Evolutionary conservation across 805 yeast genomes (phyloP).

Genomic region (Cyberlindnera maritima): DNA sequence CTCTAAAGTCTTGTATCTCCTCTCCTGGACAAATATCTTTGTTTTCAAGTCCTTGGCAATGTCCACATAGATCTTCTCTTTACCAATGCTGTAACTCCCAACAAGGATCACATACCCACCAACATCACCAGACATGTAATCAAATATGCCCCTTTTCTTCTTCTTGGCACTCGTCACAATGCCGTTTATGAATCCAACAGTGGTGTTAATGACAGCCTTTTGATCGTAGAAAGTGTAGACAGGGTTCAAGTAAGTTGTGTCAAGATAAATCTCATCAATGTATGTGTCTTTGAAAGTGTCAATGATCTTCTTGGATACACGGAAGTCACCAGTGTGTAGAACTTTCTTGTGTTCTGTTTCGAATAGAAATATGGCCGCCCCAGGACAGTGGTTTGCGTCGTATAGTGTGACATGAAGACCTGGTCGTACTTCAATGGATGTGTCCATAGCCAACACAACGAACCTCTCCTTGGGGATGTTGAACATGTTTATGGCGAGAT

Average conservation of each 20-base stretch:
- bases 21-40: constrained; percentile 49
- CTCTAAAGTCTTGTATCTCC: constrained; percentile 22
- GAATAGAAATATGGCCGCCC: constrained; percentile 79
- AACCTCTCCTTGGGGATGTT: constrained; percentile 47
- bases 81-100: constrained; percentile 92
- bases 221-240: constrained; percentile 77
- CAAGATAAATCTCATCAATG: constrained; percentile 71
- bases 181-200: constrained; percentile 43
- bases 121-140: constrained; percentile 30
- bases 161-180: constrained; percentile 16
- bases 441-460: constrained; percentile 38
- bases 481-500: constrained; percentile 43
- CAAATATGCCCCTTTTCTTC: constrained; percentile 33
- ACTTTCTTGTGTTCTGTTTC: constrained; percentile 38
- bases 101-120: constrained; percentile 54
- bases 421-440: constrained; percentile 25
- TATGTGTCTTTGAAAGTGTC: constrained; percentile 21
- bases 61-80: constrained; percentile 76
- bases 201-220: constrained; percentile 55
- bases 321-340: constrained; percentile 92
- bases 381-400: constrained; percentile 97
- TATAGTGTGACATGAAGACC: constrained; percentile 54
- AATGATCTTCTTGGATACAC: constrained; percentile 53
- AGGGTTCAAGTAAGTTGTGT: constrained; percentile 86
- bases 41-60: constrained; percentile 51